A percentile compares a stretch with the other conserved stretches of the same genome.
These are phyloP conservation scores for Yamadazyma ubonensis DNA, from an alignment of 805 yeast genomes.

Conservation along the genomic window DNA sequence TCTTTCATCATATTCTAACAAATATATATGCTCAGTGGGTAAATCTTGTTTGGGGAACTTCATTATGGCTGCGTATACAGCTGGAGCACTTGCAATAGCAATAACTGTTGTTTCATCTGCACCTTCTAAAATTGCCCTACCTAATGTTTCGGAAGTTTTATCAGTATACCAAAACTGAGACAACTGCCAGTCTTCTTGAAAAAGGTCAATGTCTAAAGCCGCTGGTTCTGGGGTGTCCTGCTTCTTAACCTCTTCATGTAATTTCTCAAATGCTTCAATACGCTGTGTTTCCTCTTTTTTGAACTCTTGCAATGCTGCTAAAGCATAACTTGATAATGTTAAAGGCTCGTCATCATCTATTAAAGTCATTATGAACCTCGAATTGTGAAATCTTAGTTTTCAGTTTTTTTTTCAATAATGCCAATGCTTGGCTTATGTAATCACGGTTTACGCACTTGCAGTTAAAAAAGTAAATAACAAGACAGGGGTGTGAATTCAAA, in stretches of 20 bases:
- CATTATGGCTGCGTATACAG: slow-evolving; percentile 82
- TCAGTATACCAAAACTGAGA: slow-evolving; percentile 91
- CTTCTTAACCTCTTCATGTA: slow-evolving; percentile 37
- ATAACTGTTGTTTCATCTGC: slow-evolving; percentile 71
- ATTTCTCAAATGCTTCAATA: slow-evolving; percentile 51
- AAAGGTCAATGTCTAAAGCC: slow-evolving; percentile 53
- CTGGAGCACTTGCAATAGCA: slow-evolving; percentile 84
- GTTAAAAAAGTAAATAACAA: background rate
- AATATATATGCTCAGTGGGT: slow-evolving; percentile 69
- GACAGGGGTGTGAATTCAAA: background rate
- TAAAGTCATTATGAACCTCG: slow-evolving; percentile 24
- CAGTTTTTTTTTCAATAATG: slow-evolving; percentile 1
- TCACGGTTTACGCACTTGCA: slow-evolving; percentile 6
- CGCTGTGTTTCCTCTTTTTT: slow-evolving; percentile 60
- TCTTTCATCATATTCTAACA: slow-evolving; percentile 77
- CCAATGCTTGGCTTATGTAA: background rate
- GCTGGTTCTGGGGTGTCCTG: slow-evolving; percentile 30
- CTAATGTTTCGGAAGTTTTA: slow-evolving; percentile 64
- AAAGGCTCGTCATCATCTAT: slow-evolving; percentile 46
- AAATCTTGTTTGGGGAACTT: slow-evolving; percentile 44
- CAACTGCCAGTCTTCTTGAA: slow-evolving; percentile 91
- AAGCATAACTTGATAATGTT: slow-evolving; percentile 46
- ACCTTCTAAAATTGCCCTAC: slow-evolving; percentile 71
- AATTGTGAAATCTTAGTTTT: too few relatives aligned
- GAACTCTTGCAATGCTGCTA: slow-evolving; percentile 64